These are phyloP conservation scores for Sclerotinia minor DNA, from an alignment of 2,329 filamentous ascomycete genomes.

Conservation along the genomic window DNA sequence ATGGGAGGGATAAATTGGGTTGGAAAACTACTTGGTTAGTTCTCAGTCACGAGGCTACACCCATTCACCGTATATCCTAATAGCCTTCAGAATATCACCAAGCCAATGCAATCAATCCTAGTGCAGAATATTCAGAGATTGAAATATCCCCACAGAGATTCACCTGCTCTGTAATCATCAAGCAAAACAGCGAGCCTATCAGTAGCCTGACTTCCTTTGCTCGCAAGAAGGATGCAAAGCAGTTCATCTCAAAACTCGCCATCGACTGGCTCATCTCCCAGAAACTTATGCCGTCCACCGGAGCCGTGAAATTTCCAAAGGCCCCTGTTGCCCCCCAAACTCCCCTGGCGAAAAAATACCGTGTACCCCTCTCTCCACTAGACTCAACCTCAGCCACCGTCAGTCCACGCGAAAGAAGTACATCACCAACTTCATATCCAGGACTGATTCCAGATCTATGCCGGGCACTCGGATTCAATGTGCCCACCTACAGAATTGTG, in stretches of 20 bases:
- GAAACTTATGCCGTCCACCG: conserved; percentile 36
- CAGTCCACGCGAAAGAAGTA: neutral
- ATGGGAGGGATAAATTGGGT: conserved; percentile 40
- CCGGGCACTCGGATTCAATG: conserved; percentile 32
- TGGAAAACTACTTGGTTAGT: conserved; percentile 36
- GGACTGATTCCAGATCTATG: conserved; percentile 35
- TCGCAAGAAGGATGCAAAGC: conserved; percentile 40
- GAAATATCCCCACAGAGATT: neutral
- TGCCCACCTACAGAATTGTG: conserved; percentile 35
- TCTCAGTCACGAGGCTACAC: neutral
- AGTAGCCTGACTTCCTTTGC: neutral
- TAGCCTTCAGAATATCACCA: conserved; percentile 35
- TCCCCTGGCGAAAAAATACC: neutral
- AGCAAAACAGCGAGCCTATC: neutral
- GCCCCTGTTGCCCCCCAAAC: conserved; percentile 11
- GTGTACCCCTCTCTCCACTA: conserved; percentile 5
- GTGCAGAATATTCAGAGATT: neutral
- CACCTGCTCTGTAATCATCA: conserved; percentile 6
- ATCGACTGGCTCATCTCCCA: conserved; percentile 40
- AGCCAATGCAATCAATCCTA: conserved; percentile 26
- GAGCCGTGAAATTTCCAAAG: conserved; percentile 36
- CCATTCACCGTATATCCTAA: conserved; percentile 18
- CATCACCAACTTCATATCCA: conserved; percentile 16
- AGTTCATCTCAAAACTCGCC: conserved; percentile 40
- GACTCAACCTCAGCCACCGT: neutral